phyloP scores from a whole-genome alignment of 768 basidiomycete genomes.

The Daedaleopsis sinensis region DNA sequence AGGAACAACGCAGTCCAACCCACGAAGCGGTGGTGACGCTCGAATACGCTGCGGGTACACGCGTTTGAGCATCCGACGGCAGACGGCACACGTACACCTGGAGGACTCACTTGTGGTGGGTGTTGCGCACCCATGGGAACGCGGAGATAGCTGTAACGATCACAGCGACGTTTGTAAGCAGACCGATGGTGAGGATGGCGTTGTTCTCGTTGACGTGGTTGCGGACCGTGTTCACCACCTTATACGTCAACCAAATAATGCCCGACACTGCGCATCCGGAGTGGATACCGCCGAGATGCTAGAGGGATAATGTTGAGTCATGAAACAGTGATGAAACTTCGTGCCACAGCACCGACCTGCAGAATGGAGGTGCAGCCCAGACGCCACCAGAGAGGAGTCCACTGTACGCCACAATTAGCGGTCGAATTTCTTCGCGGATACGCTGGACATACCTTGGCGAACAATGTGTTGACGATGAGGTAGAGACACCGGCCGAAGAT shows the following conservation, averaged over 20 bases:
- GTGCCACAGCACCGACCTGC: slow-evolving; percentile 42
- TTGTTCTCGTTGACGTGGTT: slow-evolving; percentile 51
- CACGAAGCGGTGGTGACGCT: slow-evolving; percentile 78
- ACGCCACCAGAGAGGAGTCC: slow-evolving; percentile 74
- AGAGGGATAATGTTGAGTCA: neutral
- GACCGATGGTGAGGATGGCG: slow-evolving; percentile 62
- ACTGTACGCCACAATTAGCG: slow-evolving; percentile 40
- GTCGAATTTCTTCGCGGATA: neutral
- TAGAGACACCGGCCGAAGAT: slow-evolving; percentile 81
- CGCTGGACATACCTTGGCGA: slow-evolving; percentile 61
- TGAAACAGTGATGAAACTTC: slow-evolving; percentile 3
- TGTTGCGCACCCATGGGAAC: slow-evolving; percentile 80
- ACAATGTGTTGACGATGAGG: slow-evolving; percentile 66
- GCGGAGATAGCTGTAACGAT: slow-evolving; percentile 64
- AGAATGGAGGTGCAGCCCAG: slow-evolving; percentile 74
- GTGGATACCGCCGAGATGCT: slow-evolving; percentile 81
- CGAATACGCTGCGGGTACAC: slow-evolving; percentile 59
- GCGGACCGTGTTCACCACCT: slow-evolving; percentile 59
- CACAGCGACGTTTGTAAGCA: slow-evolving; percentile 58
- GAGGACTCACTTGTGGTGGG: slow-evolving; percentile 70
- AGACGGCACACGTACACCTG: neutral
- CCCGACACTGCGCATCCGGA: slow-evolving; percentile 75
- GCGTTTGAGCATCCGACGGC: slow-evolving; percentile 5
- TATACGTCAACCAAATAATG: slow-evolving; percentile 68
- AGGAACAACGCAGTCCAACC: slow-evolving; percentile 70